Evolutionary conservation across 805 yeast species (phyloP), one percentile per base, ranked within the genome.

Genomic region (Lipomyces spencermartinsiae): DNA sequence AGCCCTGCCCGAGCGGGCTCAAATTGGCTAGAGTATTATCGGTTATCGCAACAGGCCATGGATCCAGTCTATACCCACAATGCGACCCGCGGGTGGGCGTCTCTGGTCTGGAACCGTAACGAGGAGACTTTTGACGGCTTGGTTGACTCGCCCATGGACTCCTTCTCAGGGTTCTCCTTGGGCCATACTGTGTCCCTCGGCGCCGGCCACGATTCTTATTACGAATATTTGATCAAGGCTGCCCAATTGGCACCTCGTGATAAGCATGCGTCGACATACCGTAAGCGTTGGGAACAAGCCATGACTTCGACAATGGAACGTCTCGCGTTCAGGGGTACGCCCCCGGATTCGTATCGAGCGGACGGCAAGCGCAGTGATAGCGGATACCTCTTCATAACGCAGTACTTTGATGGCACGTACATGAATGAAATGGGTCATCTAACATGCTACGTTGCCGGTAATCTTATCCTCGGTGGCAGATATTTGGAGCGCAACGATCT

Each of bases 21-120:
- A 2, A 58, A 54, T 53, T 70, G 73, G 73, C 64, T 84, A 49
- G 87, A 84, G 68, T 80, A 84, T 56, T 74, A 82, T 14, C 75
- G 81, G 59, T 70, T 84, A 46, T 71, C 85, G 0, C 83, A 82
- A 62, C 61, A 83, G 19, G 80, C 84, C 2, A 77, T 77, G 8
- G 79, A 82, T 58, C 74, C 80, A 62, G 79, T 76, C 63, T 84
- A 83, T 72, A 81, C 46, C 25, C 39, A 54, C 31, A 70, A 69
- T 16, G 72, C 65, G 5, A 68, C 73, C 7, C 58, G 72, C 31
- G 64, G 67, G 14, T 70, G 73, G 69, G 34, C 60, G 19, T 51
- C 67, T 2, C 55, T 64, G 12, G 73, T 65, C 9, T 62, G 62
- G 65, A 64, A 65, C 46, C 39, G 58, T 12, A 65, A 64, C 29